These are phyloP conservation scores for Cochlearia excelsa DNA, from an alignment of 345 rosid genomes.

Conservation along the genomic window DNA sequence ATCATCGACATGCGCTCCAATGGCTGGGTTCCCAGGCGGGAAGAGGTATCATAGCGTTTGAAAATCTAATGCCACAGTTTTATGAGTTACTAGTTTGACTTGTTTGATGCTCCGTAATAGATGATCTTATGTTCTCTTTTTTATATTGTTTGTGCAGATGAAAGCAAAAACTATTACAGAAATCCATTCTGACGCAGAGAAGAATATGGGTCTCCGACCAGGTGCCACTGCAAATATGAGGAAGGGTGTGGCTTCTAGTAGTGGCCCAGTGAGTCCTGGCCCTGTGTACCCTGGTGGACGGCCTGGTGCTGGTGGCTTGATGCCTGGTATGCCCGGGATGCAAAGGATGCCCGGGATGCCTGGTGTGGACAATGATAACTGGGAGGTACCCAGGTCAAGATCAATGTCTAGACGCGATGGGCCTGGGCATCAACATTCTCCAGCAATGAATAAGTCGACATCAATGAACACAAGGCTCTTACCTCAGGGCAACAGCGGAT, in stretches of 20 bases:
- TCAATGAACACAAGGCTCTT: constrained; percentile 59
- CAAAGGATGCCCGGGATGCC: constrained; percentile 73
- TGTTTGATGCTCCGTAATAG: constrained; percentile 2
- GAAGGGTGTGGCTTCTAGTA: constrained; percentile 22
- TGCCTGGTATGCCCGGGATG: constrained; percentile 97
- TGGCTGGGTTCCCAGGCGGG: constrained; percentile 70
- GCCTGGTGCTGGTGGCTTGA: constrained; percentile 93
- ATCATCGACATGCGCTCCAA: constrained; percentile 59
- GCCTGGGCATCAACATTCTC: constrained; percentile 46
- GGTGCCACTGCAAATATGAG: constrained; percentile 82
- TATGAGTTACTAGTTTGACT: constrained; percentile 12
- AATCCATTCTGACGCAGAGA: constrained; percentile 92
- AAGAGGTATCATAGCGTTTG: constrained; percentile 46
- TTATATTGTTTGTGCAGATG: constrained; percentile 46
- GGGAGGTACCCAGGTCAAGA: constrained; percentile 70
- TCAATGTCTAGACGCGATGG: constrained; percentile 82
- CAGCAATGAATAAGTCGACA: constrained; percentile 44
- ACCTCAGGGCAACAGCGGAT: constrained; percentile 79
- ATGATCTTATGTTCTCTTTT: constrained; percentile 7
- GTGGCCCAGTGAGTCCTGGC: background rate
- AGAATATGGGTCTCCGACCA: constrained; percentile 80
- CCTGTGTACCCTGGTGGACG: constrained; percentile 35
- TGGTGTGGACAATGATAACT: constrained; percentile 59
- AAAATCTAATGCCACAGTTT: constrained; percentile 1
- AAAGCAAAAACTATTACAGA: constrained; percentile 85